Base-by-base conservation (phyloP, 495 filamentous ascomycete species). In the Neurospora sp. region DNA sequence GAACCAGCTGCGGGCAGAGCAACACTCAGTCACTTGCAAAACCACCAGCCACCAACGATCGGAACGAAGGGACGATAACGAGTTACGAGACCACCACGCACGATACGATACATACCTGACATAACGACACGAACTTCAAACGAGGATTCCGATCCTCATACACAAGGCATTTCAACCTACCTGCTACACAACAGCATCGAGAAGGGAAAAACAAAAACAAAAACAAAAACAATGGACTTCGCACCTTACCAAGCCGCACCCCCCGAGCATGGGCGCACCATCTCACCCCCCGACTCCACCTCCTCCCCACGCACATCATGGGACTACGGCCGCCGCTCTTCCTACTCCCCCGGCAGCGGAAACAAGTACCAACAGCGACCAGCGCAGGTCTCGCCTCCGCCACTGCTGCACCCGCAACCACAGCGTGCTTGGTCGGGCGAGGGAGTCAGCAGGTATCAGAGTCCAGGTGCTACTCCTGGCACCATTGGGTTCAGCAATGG, bases 181-280 rank as follows among this genome's bases (percentile, higher is more conserved):
- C 11, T 6, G 0, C 23, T 8, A 4, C 54, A 37, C 14, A 18
- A 66, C 3, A 0, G 23, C 3, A 35, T 37, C 54, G 3, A 9
- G 27, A 66, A 18, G 35, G 14, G 5, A 27, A 35, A 18, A 66
- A 66, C 54, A 7, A 60, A 16, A 62, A 62, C 54, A 60, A 60
- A 11, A 16, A 20, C 18, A 31, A 37, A 49, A 16, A 39, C 16
- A 44, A 96, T 96, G 93, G 93, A 97, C 83, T 98, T 98, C 83
- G 95, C 95, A 38, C 95, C 95, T 39, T 98, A 98, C 83, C 95
- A 98, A 86, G 87, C 94, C 83, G 90, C 91, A 73, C 91, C 92
- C 14, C 94, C 94, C 31, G 93, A 95, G 85, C 85, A 88, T 77
- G 87, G 88, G 78, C 88, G 92, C 76, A 89, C 90, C 62, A 88